Base-by-base conservation (phyloP, 768 basidiomycete species). In the Suillus americanus region DNA sequence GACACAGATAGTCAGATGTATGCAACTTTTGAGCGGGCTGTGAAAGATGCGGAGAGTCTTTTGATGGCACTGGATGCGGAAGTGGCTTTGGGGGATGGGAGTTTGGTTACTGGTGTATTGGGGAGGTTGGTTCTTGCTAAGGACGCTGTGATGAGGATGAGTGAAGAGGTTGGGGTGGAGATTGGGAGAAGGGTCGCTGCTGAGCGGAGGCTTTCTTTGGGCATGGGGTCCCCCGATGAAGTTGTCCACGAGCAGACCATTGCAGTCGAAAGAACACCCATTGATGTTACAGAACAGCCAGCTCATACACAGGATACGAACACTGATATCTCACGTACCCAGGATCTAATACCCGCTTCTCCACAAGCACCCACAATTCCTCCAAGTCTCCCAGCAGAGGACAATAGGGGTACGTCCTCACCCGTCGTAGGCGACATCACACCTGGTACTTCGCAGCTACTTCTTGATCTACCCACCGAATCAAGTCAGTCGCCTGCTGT, bases 101-200 rank as follows among this genome's bases (percentile, higher is more conserved):
- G 40, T 9, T 54, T 46, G 33, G 50, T 78, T 1, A 77, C 81
- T 0, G 89, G 85, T 2, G 80, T 84, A 1, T 67, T 86, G 41
- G 88, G 84, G 2, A 78, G 89, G 35, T 74, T 89, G 18, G 61
- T 84, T 12, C 76, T 83, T 0, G 84, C 85, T 1, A 79, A 85
- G 65, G 76, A 79, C 12, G 79, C 85, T 0, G 80, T 89, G 10
- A 78, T 81, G 35, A 75, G 80, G 2, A 74, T 93, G n/a, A 76
- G 81, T 45, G 76, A 78, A 51, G 90, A 93, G 70, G 72, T 93
- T 50, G 80, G 86, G 65, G 68, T 70, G 8, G 89, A 92, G 72
- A 80, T 81, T 20, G 79, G 79, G 62, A 81, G 79, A 67, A 77
- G 89, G 43, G 48, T 90, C 55, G 72, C 76, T 16, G 70, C 67